Evolutionary conservation across 148 eudicot genomes (phyloP), one percentile per base, ranked within the genome.

Genomic region (Nyssa sinensis): DNA sequence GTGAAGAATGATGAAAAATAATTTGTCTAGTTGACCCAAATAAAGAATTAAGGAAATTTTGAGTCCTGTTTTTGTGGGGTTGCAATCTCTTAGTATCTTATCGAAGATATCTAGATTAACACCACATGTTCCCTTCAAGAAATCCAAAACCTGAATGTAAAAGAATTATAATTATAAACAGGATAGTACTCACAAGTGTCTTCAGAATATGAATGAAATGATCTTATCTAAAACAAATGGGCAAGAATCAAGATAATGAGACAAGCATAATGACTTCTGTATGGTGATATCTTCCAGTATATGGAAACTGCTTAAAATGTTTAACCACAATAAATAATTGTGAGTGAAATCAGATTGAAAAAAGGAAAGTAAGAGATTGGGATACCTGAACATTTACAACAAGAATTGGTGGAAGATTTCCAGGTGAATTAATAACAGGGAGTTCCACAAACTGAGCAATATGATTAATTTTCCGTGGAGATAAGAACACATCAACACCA

Each of bases 311-410:
- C 74, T 27, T 17, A 28, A 60, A 27, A 72, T 61, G 32, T 25
- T 72, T 71, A 27, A 8, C 62, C 13, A 7, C 17, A 65, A 75
- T 47, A 31, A n/a, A 23, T 47, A 73, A 29, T 31, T 10, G 21
- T 14, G 4, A 30, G 12, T 7, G 64, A 37, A 66, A 9, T 30
- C 19, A 65, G 27, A 4, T 21, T 31, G 41, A 31, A 31, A n/a
- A n/a, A n/a, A n/a, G n/a, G 32, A 31, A 44, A 31, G 10, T 44
- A 44, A 60, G 21, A 2, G 9, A 23, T n/a, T 3, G 68, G 41
- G 29, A 31, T 85, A 93, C 99, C 97, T 96, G 99, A 77, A 84
- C 90, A 85, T 96, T 96, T 60, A 96, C 97, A 55, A 96, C 87
- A 55, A 96, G 99, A 75, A 96, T 83, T n/a, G 97, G 83, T 44